Evolutionary conservation across 2,329 filamentous ascomycete genomes (phyloP).

Genomic region (Macrophomina tecta): DNA sequence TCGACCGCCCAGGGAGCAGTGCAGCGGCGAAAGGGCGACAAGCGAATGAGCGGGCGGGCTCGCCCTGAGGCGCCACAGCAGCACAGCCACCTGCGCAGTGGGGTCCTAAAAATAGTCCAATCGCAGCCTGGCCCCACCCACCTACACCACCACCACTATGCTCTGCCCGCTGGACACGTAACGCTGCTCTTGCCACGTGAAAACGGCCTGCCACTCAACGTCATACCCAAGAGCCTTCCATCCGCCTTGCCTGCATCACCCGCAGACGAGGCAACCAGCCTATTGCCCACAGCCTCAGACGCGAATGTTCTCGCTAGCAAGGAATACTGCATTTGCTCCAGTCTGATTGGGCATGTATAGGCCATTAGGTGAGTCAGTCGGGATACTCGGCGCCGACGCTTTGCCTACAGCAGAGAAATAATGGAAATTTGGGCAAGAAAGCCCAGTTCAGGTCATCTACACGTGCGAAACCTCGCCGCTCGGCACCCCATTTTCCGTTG

Average conservation of each 20-base stretch:
- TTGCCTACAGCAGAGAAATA: neutral
- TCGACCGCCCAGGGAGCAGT: neutral
- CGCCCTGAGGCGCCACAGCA: neutral
- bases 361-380: conserved; percentile 4
- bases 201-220: neutral
- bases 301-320: conserved; percentile 1
- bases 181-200: conserved; percentile 22
- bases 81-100: conserved; percentile 17
- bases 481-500: neutral
- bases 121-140: neutral
- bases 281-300: conserved; percentile 21
- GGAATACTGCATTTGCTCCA: neutral
- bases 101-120: conserved; percentile 21
- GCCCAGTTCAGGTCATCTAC: neutral
- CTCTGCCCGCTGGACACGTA: conserved; percentile 3
- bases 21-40: neutral
- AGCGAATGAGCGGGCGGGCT: conserved; percentile 3
- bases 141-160: neutral
- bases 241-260: conserved; percentile 12
- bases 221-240: conserved; percentile 1
- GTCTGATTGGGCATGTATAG: neutral
- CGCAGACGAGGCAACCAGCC: conserved; percentile 8
- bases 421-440: neutral
- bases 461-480: neutral
- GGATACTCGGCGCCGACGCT: neutral